Base-by-base conservation (phyloP, 2,329 filamentous ascomycete species). In the Amesomyces nigricolor region DNA sequence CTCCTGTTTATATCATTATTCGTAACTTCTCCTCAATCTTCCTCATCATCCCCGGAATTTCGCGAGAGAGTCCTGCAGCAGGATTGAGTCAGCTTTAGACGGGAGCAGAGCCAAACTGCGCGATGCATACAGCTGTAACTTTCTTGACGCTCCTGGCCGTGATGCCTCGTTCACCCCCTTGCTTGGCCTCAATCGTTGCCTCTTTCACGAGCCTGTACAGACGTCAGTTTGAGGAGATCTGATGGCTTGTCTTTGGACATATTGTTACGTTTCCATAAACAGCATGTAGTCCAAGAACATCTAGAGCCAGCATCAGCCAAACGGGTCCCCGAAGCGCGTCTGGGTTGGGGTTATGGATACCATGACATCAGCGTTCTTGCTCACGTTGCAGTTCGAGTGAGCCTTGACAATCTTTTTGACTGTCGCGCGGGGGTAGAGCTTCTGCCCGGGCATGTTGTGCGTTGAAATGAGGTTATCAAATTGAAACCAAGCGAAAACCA, bases 321-420 rank as follows among this genome's bases (percentile, higher is more conserved):
- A 37, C 10, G 14, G 17, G 6, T 13, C 29, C 10, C 8, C 8
- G 44, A 7, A 35, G 47, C 32, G 47, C 47, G 35, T 45, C 47
- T 19, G 39, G 43, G 49, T 42, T 37, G 17, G 30, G 17, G 51
- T 26, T 16, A 47, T 50, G 64, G 80, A 58, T 72, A 95, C 89
- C 73, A 92, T 77, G 56, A 95, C 84, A 71, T 96, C 91, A 30
- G 85, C 87, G 71, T 94, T 91, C 71, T 90, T 94, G 75, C 86
- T 89, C 60, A 95, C 72, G 61, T 81, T 87, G 67, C 86, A 84
- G 60, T 88, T 87, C 8, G 89, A 87, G 70, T 95, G 90, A 16
- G 89, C 90, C 73, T 95, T 96, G 66, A 95, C 79, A 58, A 95
- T 92, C 71, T 91, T 91, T 72, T 91, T 94, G 64, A 96, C 78